phyloP scores from a whole-genome alignment of 768 basidiomycete genomes.

The Collybiopsis luxurians region DNA sequence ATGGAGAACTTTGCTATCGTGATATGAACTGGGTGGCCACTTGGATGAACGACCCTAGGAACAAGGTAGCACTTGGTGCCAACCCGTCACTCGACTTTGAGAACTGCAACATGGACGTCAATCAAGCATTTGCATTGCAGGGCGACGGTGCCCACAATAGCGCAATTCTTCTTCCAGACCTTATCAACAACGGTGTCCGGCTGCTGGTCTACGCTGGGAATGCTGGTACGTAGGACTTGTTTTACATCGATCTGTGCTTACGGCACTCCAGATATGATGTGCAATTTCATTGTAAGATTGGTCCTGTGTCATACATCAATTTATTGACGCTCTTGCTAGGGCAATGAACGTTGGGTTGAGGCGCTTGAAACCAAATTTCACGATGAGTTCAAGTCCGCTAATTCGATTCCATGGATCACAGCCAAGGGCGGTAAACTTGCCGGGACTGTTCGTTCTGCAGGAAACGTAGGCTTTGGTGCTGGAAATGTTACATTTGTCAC shows the following conservation, averaged over 20 bases:
- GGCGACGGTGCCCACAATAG: conserved; percentile 89
- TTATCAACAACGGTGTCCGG: conserved; percentile 80
- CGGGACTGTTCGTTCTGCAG: conserved; percentile 72
- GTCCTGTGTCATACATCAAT: not conserved
- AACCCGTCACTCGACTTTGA: conserved; percentile 56
- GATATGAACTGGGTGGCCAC: conserved; percentile 81
- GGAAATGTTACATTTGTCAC: conserved; percentile 86
- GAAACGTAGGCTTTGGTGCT: conserved; percentile 58
- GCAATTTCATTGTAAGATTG: conserved; percentile 71
- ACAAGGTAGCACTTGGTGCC: conserved; percentile 81
- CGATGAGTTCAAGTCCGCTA: conserved; percentile 52
- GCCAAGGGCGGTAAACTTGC: conserved; percentile 48
- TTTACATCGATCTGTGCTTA: not conserved
- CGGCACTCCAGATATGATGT: conserved; percentile 68
- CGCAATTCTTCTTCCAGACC: conserved; percentile 71
- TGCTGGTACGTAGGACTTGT: conserved; percentile 48
- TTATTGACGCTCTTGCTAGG: conserved; percentile 32
- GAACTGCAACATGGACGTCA: conserved; percentile 78
- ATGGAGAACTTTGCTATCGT: conserved; percentile 73
- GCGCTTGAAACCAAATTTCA: conserved; percentile 60
- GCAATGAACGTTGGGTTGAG: conserved; percentile 76
- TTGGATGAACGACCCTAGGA: conserved; percentile 76
- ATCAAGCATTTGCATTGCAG: conserved; percentile 74
- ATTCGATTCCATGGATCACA: conserved; percentile 56
- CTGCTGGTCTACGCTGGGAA: conserved; percentile 90